Evolutionary conservation across 2,329 filamentous ascomycete genomes (phyloP).

Genomic region (Hymenoscyphus infarciens): DNA sequence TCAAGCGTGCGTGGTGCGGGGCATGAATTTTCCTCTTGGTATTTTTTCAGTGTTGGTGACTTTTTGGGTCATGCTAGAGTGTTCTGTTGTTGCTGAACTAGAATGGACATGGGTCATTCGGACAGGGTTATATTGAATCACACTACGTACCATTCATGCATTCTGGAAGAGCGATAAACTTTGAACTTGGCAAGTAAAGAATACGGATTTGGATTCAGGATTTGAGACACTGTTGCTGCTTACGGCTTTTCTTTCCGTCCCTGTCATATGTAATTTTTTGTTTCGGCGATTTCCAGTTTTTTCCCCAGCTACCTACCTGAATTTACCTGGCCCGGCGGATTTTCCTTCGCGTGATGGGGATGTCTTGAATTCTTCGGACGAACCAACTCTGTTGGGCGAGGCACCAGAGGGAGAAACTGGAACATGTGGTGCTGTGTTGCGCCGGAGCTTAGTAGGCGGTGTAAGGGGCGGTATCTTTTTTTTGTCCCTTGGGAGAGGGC

Average conservation of each 20-base stretch:
- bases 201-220: background rate
- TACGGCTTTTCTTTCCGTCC: background rate
- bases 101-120: background rate
- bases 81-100: background rate
- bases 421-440: no score
- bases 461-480: no score
- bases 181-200: background rate
- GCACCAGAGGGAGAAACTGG: no score
- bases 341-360: background rate
- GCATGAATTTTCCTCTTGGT: background rate
- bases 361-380: background rate
- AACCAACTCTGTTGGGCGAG: background rate
- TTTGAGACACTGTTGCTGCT: background rate
- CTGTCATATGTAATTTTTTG: background rate
- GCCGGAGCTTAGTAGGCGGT: no score
- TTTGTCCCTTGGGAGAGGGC: no score
- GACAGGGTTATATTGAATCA: background rate
- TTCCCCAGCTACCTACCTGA: background rate
- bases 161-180: background rate
- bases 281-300: background rate
- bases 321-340: background rate
- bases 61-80: background rate
- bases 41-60: background rate
- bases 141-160: background rate
- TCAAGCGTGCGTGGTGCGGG: constrained; percentile 1